These are phyloP conservation scores for Radiomyces spectabilis DNA, from an alignment of 192 early-diverging fungal genomes.

Conservation along the genomic window DNA sequence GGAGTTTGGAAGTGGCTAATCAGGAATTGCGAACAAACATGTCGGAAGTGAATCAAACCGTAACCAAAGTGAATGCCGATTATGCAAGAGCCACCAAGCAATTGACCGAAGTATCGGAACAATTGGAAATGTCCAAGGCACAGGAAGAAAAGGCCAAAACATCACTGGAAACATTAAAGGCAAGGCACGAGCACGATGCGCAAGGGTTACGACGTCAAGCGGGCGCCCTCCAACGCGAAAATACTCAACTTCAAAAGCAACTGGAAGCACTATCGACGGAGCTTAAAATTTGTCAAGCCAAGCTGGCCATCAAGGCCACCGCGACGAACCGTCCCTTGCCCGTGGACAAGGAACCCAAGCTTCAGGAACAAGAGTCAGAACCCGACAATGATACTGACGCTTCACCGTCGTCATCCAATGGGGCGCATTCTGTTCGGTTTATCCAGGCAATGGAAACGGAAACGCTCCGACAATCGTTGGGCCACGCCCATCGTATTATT, in stretches of 20 bases:
- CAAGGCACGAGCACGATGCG: slow-evolving; percentile 58
- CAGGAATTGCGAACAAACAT: slow-evolving; percentile 35
- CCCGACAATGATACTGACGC: background rate
- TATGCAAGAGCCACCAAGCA: slow-evolving; percentile 44
- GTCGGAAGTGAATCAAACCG: slow-evolving; percentile 28
- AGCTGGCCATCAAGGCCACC: slow-evolving; percentile 15
- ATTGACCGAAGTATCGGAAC: slow-evolving; percentile 45
- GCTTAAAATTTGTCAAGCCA: slow-evolving; percentile 26
- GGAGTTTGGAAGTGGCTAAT: slow-evolving; percentile 44
- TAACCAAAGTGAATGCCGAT: slow-evolving; percentile 39
- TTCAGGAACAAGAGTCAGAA: background rate
- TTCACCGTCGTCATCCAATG: background rate
- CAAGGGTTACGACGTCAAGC: slow-evolving; percentile 39
- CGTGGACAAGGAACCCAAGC: background rate
- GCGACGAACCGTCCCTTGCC: background rate
- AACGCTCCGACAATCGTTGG: slow-evolving; percentile 24
- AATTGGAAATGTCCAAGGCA: slow-evolving; percentile 49
- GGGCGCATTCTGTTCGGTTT: background rate
- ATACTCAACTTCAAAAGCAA: slow-evolving; percentile 37
- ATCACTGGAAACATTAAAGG: slow-evolving; percentile 36
- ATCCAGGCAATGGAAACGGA: slow-evolving; percentile 20
- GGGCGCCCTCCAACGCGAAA: slow-evolving; percentile 53
- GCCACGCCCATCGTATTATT: slow-evolving; percentile 42
- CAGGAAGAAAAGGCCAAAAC: slow-evolving; percentile 40
- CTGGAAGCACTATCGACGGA: slow-evolving; percentile 53